Evolutionary conservation across 148 eudicot species (phyloP).

Genomic region (Gaultheria prostrata): DNA sequence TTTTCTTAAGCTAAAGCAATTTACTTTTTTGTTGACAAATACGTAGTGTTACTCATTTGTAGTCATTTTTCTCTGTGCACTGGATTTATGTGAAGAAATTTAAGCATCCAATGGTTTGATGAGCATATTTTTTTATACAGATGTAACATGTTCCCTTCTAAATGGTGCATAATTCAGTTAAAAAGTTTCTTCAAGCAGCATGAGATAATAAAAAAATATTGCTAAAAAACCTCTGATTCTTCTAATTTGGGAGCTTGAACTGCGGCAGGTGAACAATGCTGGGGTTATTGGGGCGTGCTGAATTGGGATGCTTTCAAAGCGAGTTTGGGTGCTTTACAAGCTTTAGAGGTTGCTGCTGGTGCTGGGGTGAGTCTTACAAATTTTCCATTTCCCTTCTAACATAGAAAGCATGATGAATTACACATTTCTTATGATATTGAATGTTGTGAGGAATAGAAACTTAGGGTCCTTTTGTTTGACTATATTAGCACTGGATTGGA

Average conservation of each 20-base stretch:
- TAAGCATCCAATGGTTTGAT: background rate
- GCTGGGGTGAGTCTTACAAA: background rate
- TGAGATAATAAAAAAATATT: background rate
- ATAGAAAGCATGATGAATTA: background rate
- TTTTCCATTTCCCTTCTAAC: background rate
- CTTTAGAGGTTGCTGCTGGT: background rate
- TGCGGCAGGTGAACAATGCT: background rate
- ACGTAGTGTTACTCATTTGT: background rate
- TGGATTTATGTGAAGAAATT: background rate
- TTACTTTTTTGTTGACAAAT: background rate
- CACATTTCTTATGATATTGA: background rate
- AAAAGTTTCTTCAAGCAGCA: background rate
- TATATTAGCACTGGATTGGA: background rate
- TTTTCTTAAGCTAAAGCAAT: background rate
- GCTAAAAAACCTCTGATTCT: background rate
- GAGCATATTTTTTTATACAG: background rate
- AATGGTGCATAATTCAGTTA: background rate
- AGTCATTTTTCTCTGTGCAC: background rate
- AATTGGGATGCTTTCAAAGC: background rate
- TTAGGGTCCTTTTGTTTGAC: background rate
- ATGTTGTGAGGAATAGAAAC: background rate
- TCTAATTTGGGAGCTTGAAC: background rate
- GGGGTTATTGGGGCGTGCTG: background rate
- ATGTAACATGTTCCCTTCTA: background rate
- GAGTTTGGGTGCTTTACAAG: background rate